Base-by-base conservation (phyloP, 805 yeast species). In the Sporopachydermia quercuum region DNA sequence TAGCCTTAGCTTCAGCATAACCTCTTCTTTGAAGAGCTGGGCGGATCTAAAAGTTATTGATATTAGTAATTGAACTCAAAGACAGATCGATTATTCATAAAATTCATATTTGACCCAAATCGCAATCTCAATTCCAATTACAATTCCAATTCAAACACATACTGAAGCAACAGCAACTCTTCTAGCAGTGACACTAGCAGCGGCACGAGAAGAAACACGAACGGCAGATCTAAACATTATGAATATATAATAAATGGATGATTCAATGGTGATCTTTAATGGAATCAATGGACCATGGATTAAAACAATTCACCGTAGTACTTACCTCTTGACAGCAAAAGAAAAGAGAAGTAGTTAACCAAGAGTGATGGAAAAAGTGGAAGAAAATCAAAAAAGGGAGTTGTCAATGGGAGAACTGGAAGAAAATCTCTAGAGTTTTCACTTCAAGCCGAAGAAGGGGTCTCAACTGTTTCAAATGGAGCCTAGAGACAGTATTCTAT, bases 1-100 rank as follows among this genome's bases (percentile, higher is more conserved):
- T 86, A 61, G 97, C 91, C 78, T 91, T 91, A 53, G 91, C 87
- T 44, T 66, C 61, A 61, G 96, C 96, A 64, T 76, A 84, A 69
- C 94, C 78, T 62, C 86, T 78, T 58, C 74, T 75, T 53, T 79
- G 74, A 58, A 72, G 68, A 45, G 72, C 66, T 62, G 86, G 84
- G 70, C 83, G 83, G 57, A 84, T 79, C 83, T 76, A 58, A 39
- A 18, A 35, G 4, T 16, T n/a, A 15, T 35, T 39, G 17, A 15
- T 16, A 63, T 60, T 61, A 60, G 65, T 60, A 57, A 36, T 19
- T 11, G 36, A 11, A 15, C 34, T 16, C 15, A 15, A 13, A 13
- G 13, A 34, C 18, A 33, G 30, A 19, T 17, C 16, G 39, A 34
- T 19, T 36, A 13, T 14, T 16, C n/a, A 13, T 13, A 41, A 35